These are phyloP conservation scores for Candida pini DNA, from an alignment of 805 yeast species.

Conservation along the genomic window DNA sequence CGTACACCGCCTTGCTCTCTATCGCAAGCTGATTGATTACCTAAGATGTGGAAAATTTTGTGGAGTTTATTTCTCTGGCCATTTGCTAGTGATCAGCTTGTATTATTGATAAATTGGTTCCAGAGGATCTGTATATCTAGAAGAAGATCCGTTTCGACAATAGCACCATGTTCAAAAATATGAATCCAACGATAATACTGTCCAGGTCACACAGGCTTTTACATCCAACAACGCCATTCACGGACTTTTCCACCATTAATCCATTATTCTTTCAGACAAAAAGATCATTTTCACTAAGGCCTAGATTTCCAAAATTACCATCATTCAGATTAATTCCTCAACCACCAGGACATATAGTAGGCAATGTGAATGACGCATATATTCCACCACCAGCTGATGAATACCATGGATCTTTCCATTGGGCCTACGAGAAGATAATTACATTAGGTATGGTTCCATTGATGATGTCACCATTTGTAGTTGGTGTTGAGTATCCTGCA, in stretches of 20 bases:
- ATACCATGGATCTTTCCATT: constrained; percentile 82
- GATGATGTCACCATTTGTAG: constrained; percentile 65
- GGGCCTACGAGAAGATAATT: constrained; percentile 81
- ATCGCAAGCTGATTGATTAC: too few relatives aligned
- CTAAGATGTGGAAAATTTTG: too few relatives aligned
- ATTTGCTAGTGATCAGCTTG: too few relatives aligned
- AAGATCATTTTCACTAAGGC: constrained; percentile 17
- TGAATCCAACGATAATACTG: too few relatives aligned
- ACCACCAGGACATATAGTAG: constrained; percentile 86
- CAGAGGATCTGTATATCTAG: too few relatives aligned
- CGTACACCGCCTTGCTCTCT: too few relatives aligned
- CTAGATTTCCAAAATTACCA: constrained; percentile 15
- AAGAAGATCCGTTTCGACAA: too few relatives aligned
- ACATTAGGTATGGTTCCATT: constrained; percentile 74
- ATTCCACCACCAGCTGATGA: constrained; percentile 56
- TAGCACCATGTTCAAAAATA: too few relatives aligned
- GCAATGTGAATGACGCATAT: constrained; percentile 91
- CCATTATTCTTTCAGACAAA: not conserved
- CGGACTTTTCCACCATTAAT: not conserved
- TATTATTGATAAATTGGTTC: too few relatives aligned
- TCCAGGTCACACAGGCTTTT: too few relatives aligned
- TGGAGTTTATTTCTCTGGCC: too few relatives aligned
- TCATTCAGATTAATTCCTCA: constrained; percentile 57
- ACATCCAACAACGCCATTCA: too few relatives aligned
- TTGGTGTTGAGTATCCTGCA: constrained; percentile 66